Conservation (phyloP, 345 rosid genomes). For the Dipteronia dyeriana region DNA sequence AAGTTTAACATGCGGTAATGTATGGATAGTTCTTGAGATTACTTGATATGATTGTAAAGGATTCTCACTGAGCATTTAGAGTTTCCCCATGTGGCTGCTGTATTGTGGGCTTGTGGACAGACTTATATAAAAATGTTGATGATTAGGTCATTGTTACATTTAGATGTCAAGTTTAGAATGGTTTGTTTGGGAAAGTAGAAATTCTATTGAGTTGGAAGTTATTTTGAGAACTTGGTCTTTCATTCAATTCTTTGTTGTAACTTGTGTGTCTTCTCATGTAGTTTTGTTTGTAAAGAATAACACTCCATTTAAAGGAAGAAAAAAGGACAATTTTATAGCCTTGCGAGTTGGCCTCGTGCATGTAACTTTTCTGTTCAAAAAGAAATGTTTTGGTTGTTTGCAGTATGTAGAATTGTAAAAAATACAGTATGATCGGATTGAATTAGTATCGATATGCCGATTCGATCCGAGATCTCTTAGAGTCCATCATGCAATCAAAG, state of each 20-base stretch:
- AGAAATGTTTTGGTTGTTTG: not conserved
- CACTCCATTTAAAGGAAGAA: too few species aligned
- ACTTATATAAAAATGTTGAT: not conserved
- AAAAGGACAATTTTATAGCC: not conserved
- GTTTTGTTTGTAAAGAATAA: too few species aligned
- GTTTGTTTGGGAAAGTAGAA: not conserved
- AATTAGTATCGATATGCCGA: too few species aligned
- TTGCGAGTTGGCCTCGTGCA: too few species aligned
- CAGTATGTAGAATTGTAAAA: not conserved
- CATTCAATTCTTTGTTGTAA: too few species aligned
- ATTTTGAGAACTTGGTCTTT: not conserved
- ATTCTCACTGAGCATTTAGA: not conserved
- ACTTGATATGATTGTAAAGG: not conserved
- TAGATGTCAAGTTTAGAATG: constrained; percentile 7
- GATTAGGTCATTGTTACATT: not conserved
- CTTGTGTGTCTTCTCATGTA: too few species aligned
- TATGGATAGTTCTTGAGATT: not conserved
- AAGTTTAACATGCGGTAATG: not conserved
- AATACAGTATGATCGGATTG: too few species aligned
- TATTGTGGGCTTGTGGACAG: not conserved
- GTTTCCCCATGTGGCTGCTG: not conserved
- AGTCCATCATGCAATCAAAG: too few species aligned
- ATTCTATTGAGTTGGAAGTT: not conserved
- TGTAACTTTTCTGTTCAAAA: too few species aligned
- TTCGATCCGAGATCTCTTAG: too few species aligned